Evolutionary conservation across 148 eudicot genomes (phyloP), one percentile per base, ranked within the genome.

Genomic region (Chenopodium album): DNA sequence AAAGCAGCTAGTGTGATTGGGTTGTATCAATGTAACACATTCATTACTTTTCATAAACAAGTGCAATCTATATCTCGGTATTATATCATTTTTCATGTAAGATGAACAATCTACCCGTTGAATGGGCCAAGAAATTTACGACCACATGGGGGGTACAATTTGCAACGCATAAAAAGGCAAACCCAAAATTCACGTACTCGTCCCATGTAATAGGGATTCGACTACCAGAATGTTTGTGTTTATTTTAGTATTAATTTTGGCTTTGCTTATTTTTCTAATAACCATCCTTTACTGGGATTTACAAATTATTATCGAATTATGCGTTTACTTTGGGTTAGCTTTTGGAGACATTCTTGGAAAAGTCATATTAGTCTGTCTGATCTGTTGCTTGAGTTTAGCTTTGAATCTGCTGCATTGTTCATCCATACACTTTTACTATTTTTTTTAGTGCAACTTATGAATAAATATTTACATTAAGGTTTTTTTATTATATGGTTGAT

Each of bases 271-370:
- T 29, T 44, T 47, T 31, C n/a, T 13, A 72, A 48, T 62, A 9
- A 54, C 37, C 23, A 31, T 67, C 56, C 78, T 83, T 83, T 79
- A 83, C 78, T 83, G 85, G 85, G 85, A 78, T 83, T 83, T 73
- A 66, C 82, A 79, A 83, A 52, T 37, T 41, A 26, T 22, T 54
- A 37, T 79, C 28, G 75, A 75, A 66, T 44, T 74, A 34, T 73
- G 78, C n/a, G 85, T 72, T 1, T 31, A 78, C 4, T 32, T 50
- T 44, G 44, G 31, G 79, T 74, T 83, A 83, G 23, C 85, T 83
- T 83, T 83, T 83, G 82, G 85, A 41, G 82, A 83, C 85, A 83
- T 83, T 83, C 82, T 83, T 83, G 85, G 85, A 79, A 83, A 83
- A 74, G 70, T 52, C 69, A 74, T 74, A 74, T 52, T 46, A 19